Percentiles rank a stretch among this genome's conserved stretches.
Evolutionary conservation across 1,284 basidiomycete genomes (phyloP).

Genomic region (Pseudozyma hubeiensis): DNA sequence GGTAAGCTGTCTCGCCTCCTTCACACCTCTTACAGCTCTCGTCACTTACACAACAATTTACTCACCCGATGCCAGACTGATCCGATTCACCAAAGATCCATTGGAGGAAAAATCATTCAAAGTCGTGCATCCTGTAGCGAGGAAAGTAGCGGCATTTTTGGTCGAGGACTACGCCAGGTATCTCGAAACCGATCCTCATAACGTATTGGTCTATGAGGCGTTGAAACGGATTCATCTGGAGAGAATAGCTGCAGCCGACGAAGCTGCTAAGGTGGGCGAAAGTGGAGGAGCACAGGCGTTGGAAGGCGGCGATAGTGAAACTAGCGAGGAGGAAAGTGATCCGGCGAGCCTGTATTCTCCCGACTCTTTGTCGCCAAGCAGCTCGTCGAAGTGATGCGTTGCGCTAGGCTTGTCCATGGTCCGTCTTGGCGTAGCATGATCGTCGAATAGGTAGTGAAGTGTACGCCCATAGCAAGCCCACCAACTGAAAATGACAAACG

Average conservation of each 20-base stretch:
- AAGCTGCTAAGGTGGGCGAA: too few relatives aligned
- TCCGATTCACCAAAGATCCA: not conserved
- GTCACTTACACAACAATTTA: not conserved
- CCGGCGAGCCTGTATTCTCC: too few relatives aligned
- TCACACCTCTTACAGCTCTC: not conserved
- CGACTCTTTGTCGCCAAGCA: too few relatives aligned
- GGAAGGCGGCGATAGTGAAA: too few relatives aligned
- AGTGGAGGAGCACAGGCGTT: too few relatives aligned
- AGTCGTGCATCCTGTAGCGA: not conserved
- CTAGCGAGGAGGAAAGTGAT: too few relatives aligned
- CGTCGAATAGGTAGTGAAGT: too few relatives aligned
- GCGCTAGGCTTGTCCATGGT: too few relatives aligned
- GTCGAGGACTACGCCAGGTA: conserved; percentile 7
- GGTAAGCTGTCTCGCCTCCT: not conserved
- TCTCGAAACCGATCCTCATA: not conserved
- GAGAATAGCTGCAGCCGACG: not conserved
- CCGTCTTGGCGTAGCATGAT: too few relatives aligned
- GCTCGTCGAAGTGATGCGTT: too few relatives aligned
- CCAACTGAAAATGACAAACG: too few relatives aligned
- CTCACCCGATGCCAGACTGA: not conserved
- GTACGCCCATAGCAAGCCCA: too few relatives aligned
- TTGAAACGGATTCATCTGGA: not conserved
- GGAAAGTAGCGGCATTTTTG: not conserved
- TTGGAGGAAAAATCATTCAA: not conserved
- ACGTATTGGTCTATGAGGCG: conserved; percentile 1